phyloP scores from a whole-genome alignment of 179 eudicot genomes.

The Silene noctiflora region DNA sequence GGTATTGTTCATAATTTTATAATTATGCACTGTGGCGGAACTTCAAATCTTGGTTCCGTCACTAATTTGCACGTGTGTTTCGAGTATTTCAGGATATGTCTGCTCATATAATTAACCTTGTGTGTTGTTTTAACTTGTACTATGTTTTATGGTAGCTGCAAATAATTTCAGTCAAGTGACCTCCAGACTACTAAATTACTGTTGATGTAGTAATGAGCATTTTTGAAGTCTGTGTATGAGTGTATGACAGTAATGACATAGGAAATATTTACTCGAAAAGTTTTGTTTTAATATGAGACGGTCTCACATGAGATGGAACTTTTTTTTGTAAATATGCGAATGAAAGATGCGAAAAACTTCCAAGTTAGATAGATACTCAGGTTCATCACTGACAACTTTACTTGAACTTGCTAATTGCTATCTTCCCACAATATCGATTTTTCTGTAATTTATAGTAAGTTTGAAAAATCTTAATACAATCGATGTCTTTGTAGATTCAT shows the following conservation, averaged over 20 bases:
- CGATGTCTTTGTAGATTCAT: conserved; percentile 38
- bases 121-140: neutral
- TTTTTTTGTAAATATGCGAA: neutral
- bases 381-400: neutral
- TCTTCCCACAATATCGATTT: neutral
- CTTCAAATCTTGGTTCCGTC: too few relatives aligned
- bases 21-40: too few relatives aligned
- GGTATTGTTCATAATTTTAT: too few relatives aligned
- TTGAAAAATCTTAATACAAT: neutral
- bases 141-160: neutral
- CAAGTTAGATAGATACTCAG: neutral
- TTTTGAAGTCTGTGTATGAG: too few relatives aligned
- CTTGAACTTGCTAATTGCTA: neutral
- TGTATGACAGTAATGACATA: too few relatives aligned
- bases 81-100: neutral
- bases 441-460: neutral
- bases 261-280: neutral
- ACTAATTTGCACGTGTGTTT: too few relatives aligned
- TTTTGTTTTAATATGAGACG: neutral
- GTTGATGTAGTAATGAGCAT: too few relatives aligned
- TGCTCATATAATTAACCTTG: neutral
- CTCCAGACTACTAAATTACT: neutral
- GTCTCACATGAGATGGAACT: neutral
- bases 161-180: neutral
- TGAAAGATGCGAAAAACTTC: neutral